phyloP scores from a whole-genome alignment of 805 yeast genomes.

The Candida chilensis region DNA sequence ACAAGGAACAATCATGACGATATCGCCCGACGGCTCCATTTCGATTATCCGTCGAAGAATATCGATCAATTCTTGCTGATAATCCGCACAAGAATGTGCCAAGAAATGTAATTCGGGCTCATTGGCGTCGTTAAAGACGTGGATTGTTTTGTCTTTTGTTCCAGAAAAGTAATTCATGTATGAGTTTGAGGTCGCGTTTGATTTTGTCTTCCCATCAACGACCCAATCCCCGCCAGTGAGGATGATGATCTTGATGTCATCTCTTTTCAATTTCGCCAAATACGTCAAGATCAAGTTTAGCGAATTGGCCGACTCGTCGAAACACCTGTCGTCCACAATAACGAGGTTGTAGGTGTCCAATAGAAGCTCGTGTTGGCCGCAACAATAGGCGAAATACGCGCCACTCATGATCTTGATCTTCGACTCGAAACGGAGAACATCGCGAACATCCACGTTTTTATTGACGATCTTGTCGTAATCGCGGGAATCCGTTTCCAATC shows the following conservation, averaged over 20 bases:
- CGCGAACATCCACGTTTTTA: neutral
- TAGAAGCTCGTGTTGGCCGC: neutral
- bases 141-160: neutral
- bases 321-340: neutral
- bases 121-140: neutral
- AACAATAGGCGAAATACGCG: neutral
- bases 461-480: neutral
- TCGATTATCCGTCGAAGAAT: no score
- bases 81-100: neutral
- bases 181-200: neutral
- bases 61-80: neutral
- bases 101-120: neutral
- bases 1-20: no score
- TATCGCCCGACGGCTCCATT: no score
- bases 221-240: no score
- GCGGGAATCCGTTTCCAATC: neutral
- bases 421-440: neutral
- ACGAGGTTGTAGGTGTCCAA: neutral
- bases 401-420: neutral
- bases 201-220: no score
- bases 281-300: neutral
- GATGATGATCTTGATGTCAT: neutral
- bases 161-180: neutral
- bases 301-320: neutral
- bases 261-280: neutral